Percentiles rank a stretch among this genome's conserved stretches.
Conservation (phyloP, 805 yeast genomes). For the Pichia ethanolica region DNA sequence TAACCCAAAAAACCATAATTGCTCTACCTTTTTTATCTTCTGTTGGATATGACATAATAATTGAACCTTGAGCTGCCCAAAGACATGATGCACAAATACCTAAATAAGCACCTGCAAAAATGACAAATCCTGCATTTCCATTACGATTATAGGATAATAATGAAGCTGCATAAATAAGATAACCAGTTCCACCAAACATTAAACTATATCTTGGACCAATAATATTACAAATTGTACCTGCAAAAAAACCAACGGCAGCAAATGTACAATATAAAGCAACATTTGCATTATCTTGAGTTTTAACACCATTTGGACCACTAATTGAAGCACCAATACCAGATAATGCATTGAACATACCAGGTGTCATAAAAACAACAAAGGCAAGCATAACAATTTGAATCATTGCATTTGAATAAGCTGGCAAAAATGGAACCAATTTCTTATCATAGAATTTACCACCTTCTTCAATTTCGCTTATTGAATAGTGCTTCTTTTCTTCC, state of each 20-base stretch:
- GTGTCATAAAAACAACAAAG: slow-evolving; percentile 41
- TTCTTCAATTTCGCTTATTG: slow-evolving; percentile 3
- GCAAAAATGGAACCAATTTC: slow-evolving; percentile 17
- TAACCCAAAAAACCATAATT: slow-evolving; percentile 51
- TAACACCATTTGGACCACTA: slow-evolving; percentile 17
- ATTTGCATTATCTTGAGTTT: slow-evolving; percentile 33
- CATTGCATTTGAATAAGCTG: slow-evolving; percentile 34
- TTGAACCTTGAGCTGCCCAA: slow-evolving; percentile 56
- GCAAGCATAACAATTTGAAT: slow-evolving; percentile 39
- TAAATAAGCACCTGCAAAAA: slow-evolving; percentile 44
- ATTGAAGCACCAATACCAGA: slow-evolving; percentile 39
- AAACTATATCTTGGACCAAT: slow-evolving; percentile 40
- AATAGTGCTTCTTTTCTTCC: slow-evolving; percentile 1
- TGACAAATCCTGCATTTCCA: slow-evolving; percentile 42
- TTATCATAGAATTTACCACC: slow-evolving; percentile 5
- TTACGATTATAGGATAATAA: slow-evolving; percentile 41
- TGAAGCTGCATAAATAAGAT: slow-evolving; percentile 46
- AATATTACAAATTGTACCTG: slow-evolving; percentile 46
- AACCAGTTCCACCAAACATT: slow-evolving; percentile 48
- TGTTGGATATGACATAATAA: slow-evolving; percentile 50
- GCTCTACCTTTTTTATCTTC: slow-evolving; percentile 47
- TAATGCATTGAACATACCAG: slow-evolving; percentile 46
- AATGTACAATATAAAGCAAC: slow-evolving; percentile 49
- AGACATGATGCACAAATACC: slow-evolving; percentile 48
- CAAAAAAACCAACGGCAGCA: slow-evolving; percentile 50